Conservation (phyloP, 768 basidiomycete species). For the Hygrophorus russula region DNA sequence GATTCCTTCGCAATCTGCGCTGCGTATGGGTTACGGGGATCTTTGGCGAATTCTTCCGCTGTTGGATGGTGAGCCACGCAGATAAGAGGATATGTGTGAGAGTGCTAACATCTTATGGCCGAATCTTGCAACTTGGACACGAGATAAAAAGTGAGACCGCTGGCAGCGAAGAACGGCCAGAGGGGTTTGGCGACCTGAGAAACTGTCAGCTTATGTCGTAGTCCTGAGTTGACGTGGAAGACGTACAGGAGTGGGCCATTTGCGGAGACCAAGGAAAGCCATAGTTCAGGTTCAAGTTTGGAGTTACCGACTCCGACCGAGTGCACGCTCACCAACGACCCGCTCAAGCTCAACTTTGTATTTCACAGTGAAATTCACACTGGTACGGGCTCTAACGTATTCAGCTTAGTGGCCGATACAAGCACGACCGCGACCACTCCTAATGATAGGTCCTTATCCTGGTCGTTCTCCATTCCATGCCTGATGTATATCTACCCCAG, state of each 20-base stretch:
- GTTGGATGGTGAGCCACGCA: not conserved
- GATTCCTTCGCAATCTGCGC: conserved; percentile 62
- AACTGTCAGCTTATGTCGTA: not conserved
- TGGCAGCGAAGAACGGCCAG: conserved; percentile 73
- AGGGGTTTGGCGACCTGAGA: conserved; percentile 57
- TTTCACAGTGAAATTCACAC: too few relatives aligned
- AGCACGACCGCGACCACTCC: too few relatives aligned
- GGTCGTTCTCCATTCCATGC: too few relatives aligned
- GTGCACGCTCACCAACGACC: too few relatives aligned
- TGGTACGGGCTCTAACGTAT: too few relatives aligned
- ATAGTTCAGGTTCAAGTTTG: conserved; percentile 20
- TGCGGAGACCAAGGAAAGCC: conserved; percentile 72
- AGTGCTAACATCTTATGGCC: conserved; percentile 57
- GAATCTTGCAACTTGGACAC: conserved; percentile 58
- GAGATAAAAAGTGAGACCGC: conserved; percentile 52
- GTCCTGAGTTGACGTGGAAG: conserved; percentile 6
- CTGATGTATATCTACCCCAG: conserved; percentile 24
- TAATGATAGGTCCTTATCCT: too few relatives aligned
- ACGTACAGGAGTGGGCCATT: conserved; percentile 72
- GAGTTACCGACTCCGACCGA: too few relatives aligned
- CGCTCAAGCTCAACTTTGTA: too few relatives aligned
- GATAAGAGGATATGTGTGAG: not conserved
- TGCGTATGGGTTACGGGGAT: conserved; percentile 77
- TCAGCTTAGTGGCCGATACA: too few relatives aligned
- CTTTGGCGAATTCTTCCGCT: conserved; percentile 62